Percentiles rank a stretch among this genome's conserved stretches.
Evolutionary conservation across 2,329 filamentous ascomycete species (phyloP).

Genomic region (Aspergillus brasiliensis): DNA sequence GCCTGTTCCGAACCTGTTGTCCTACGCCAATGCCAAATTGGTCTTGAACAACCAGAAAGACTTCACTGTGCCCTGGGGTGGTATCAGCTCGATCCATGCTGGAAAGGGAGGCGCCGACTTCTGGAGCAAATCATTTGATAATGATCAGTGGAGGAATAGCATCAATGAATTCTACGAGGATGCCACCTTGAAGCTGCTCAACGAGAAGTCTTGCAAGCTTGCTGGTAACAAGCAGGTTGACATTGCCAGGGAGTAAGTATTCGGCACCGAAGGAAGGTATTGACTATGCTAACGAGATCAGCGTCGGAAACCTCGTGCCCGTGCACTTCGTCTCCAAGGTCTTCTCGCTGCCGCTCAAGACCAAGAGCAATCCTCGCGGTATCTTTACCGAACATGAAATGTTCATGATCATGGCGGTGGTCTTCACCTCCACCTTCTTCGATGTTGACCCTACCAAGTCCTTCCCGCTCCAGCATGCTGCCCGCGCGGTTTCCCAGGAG

Average conservation of each 20-base stretch:
- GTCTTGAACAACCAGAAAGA: conserved; percentile 62
- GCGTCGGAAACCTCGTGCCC: conserved; percentile 56
- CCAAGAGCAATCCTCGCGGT: conserved; percentile 52
- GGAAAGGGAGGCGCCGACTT: conserved; percentile 59
- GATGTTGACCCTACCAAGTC: conserved; percentile 67
- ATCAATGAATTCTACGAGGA: conserved; percentile 69
- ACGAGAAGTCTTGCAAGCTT: conserved; percentile 66
- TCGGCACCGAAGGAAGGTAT: conserved; percentile 8
- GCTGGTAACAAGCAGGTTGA: conserved; percentile 68
- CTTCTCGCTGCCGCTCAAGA: conserved; percentile 60
- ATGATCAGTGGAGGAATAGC: conserved; percentile 62
- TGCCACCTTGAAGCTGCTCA: conserved; percentile 63
- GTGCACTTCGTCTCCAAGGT: conserved; percentile 59
- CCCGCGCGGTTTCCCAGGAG: conserved; percentile 58
- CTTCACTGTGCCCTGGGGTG: conserved; percentile 68
- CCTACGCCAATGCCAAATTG: conserved; percentile 62
- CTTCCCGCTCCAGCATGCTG: conserved; percentile 64
- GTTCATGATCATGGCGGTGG: conserved; percentile 63
- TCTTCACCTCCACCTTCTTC: conserved; percentile 68
- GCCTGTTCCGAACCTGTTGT: conserved; percentile 58
- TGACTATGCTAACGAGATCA: conserved; percentile 11
- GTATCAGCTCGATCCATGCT: conserved; percentile 65
- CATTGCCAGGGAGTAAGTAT: conserved; percentile 59
- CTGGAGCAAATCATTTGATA: conserved; percentile 62
- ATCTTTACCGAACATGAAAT: conserved; percentile 61